These are phyloP conservation scores for Hanseniaspora guilliermondii DNA, from an alignment of 805 yeast species.

Conservation along the genomic window DNA sequence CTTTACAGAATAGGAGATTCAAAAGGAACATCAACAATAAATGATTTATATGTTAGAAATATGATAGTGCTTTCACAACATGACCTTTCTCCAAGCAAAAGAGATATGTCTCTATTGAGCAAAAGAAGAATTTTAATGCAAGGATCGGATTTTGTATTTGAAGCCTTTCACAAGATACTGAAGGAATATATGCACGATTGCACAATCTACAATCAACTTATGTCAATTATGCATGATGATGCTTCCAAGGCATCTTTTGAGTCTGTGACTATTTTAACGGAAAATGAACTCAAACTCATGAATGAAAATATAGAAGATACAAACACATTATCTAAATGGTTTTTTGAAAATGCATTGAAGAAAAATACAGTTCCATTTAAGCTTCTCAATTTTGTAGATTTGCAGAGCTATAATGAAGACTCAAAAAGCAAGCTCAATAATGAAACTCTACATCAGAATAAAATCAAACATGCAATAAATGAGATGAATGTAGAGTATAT, in stretches of 20 bases:
- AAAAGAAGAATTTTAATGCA: slow-evolving; percentile 25
- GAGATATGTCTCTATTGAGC: slow-evolving; percentile 26
- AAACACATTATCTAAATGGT: background rate
- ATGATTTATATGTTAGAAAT: slow-evolving; percentile 33
- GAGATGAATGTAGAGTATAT: slow-evolving; percentile 7
- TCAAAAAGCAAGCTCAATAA: background rate
- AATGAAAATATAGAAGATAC: slow-evolving; percentile 1
- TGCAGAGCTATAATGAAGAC: background rate
- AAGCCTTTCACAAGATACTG: slow-evolving; percentile 7
- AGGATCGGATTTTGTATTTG: slow-evolving; percentile 26
- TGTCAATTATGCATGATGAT: background rate
- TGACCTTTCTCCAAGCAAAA: slow-evolving; percentile 26
- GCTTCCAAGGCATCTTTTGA: background rate
- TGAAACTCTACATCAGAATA: slow-evolving; percentile 15
- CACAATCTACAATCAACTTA: background rate
- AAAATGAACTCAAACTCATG: background rate
- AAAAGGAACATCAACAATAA: slow-evolving; percentile 30
- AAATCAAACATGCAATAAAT: background rate
- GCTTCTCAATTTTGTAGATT: slow-evolving; percentile 15
- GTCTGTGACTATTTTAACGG: background rate
- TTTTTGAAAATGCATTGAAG: background rate
- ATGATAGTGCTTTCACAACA: slow-evolving; percentile 20
- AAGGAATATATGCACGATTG: slow-evolving; percentile 8
- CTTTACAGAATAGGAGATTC: slow-evolving; percentile 28
- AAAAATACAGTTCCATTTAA: slow-evolving; percentile 2